Evolutionary conservation across 108 stramenopile species (phyloP).

Genomic region (Skeletonema tropicum): DNA sequence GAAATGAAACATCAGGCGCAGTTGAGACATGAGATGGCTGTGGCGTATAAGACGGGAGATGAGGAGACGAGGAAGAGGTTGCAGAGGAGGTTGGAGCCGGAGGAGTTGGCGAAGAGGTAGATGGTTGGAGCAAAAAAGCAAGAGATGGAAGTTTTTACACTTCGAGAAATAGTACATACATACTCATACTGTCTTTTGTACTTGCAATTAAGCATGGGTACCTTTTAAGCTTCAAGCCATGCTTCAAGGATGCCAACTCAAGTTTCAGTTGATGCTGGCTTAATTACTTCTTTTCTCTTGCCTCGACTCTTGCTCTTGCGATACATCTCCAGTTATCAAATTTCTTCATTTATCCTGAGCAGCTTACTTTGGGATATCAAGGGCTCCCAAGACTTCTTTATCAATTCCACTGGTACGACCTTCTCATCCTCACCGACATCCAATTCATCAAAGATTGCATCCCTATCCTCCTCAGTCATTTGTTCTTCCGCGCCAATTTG

Average conservation of each 20-base stretch:
- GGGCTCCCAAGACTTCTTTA: constrained; percentile 21
- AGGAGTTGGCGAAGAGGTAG: constrained; percentile 34
- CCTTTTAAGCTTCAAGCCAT: not conserved
- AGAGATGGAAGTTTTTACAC: too few relatives aligned
- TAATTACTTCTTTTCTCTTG: too few relatives aligned
- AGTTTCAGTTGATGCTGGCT: too few relatives aligned
- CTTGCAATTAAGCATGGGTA: not conserved
- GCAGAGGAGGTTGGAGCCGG: constrained; percentile 77
- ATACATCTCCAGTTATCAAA: too few relatives aligned
- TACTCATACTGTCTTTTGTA: not conserved
- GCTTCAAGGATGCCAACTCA: too few relatives aligned
- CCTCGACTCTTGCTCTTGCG: too few relatives aligned
- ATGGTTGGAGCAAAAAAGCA: not conserved
- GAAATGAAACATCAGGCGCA: constrained; percentile 84
- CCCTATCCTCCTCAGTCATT: constrained; percentile 27
- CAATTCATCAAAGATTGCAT: constrained; percentile 36
- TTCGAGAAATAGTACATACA: too few relatives aligned
- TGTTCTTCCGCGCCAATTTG: constrained; percentile 37
- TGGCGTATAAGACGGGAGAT: constrained; percentile 86
- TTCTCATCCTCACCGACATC: constrained; percentile 24
- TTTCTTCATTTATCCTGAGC: not conserved
- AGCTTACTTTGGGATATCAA: constrained; percentile 8
- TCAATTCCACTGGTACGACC: constrained; percentile 29
- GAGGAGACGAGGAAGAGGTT: constrained; percentile 63
- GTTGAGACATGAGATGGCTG: constrained; percentile 76